Percentiles rank a stretch among this genome's conserved stretches.
Conservation (phyloP, 495 filamentous ascomycete species). For the Apodospora peruviana region DNA sequence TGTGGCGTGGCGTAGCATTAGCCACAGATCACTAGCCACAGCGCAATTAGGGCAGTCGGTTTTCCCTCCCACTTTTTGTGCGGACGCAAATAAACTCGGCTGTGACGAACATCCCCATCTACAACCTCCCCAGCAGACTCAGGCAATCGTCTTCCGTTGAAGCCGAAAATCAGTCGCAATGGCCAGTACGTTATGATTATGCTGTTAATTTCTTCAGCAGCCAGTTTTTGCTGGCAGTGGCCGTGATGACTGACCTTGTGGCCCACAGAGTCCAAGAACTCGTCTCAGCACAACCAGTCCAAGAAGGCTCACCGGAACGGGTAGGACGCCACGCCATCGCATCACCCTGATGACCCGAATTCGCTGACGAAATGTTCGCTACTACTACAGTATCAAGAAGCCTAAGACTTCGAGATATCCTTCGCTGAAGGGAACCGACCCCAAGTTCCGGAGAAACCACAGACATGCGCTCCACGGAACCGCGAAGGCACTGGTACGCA, state of each 20-base stretch:
- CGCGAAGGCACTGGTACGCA: slow-evolving; percentile 90
- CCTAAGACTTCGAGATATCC: slow-evolving; percentile 98
- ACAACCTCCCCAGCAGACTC: slow-evolving; percentile 15
- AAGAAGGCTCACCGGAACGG: slow-evolving; percentile 98
- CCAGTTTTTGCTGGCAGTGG: slow-evolving; percentile 17
- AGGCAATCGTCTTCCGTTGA: slow-evolving; percentile 21
- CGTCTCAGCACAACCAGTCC: slow-evolving; percentile 94
- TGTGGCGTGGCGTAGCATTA: neutral
- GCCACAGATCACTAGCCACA: slow-evolving; percentile 21
- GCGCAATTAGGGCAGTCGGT: slow-evolving; percentile 24
- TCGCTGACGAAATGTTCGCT: slow-evolving; percentile 12
- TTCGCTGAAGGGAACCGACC: slow-evolving; percentile 96
- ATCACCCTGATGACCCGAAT: neutral
- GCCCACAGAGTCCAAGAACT: slow-evolving; percentile 98
- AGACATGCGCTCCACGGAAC: slow-evolving; percentile 98
- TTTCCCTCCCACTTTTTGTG: slow-evolving; percentile 25
- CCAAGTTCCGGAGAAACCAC: slow-evolving; percentile 99
- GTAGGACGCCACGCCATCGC: slow-evolving; percentile 46
- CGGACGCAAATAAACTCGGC: slow-evolving; percentile 17
- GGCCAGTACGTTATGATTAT: slow-evolving; percentile 39
- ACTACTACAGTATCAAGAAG: slow-evolving; percentile 86
- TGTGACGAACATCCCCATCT: slow-evolving; percentile 13
- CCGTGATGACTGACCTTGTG: no score
- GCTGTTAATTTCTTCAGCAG: slow-evolving; percentile 1
- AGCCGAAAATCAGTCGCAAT: slow-evolving; percentile 40